Evolutionary conservation across 2,329 filamentous ascomycete genomes (phyloP), one percentile per base, ranked within the genome.

Genomic region (Sordariomycetes sp.): DNA sequence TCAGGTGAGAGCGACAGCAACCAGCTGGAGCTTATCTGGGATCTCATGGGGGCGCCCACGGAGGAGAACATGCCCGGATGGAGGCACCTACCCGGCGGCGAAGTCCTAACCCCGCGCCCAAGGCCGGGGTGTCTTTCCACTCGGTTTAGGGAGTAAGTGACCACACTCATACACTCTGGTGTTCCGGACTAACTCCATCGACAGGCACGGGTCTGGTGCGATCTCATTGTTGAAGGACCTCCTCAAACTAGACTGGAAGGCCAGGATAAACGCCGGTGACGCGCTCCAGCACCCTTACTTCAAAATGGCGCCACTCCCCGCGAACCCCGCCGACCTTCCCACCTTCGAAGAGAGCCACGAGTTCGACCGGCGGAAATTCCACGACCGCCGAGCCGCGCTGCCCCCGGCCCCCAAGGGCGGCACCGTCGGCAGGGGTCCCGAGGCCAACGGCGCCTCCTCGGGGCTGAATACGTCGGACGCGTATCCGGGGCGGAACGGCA

Each of bases 261-360:
- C 82, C 63, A 84, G 94, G 55, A 87, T 96, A 69, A 99, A 97
- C 68, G 94, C 94, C 0, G 88, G 95, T 28, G 94, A 99, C 72
- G 94, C 94, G 1, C 76, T 99, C 24, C 82, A 95, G 62, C 94
- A 99, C 66, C 85, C 90, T 1, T 99, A 97, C 71, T 97, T 99
- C 75, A 86, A 83, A 61, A 88, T 83, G 59, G 72, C 81, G 1
- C 94, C 94, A 3, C 76, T 88, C 4, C 94, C 94, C 10, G 85
- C 92, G 46, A 82, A 82, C 58, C 90, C 94, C 1, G 86, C 88
- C 62, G 91, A 97, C 55, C 81, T 99, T n/a, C 94, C 94, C 2
- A 81, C 77, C 18, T 97, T 96, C 67, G 90, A 96, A 68, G 93
- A 97, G 66, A 96, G 91, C 52, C 94, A 99, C 71, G 94, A 99